Evolutionary conservation across 73 alveolate genomes (phyloP), one percentile per base, ranked within the genome.

Genomic region (Paramecium sexaurelia): DNA sequence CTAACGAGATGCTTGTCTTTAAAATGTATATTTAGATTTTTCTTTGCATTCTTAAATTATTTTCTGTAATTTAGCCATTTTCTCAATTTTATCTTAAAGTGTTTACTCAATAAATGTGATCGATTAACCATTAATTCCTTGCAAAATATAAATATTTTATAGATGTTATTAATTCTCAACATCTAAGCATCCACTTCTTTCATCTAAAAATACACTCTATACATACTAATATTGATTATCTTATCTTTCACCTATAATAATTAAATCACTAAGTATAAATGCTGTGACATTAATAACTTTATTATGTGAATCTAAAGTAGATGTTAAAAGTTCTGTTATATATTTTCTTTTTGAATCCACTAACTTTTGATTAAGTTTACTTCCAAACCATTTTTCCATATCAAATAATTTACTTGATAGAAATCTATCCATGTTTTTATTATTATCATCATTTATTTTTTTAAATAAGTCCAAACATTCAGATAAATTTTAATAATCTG

Each of bases 311-410:
- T 45, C 29, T 20, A 78, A 43, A 37, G 24, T 78, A 3, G 69
- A 1, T 9, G 40, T 43, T 41, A 43, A 22, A 9, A 29, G 32
- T 43, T 78, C 90, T 0, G 68, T 78, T 10, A 78, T 40, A 13
- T 41, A 78, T 33, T 40, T 40, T 40, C 90, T 78, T 41, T 78
- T 78, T 7, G 90, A 78, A 78, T 78, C 22, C 11, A 78, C 67
- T 24, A 78, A 78, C 20, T 78, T 78, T 32, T 24, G 22, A 10
- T 24, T 78, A 0, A 51, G 33, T 17, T 51, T 26, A 78, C 29
- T 43, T 40, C 75, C 75, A 78, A 78, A 78, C 40, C 40, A 43
- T 78, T 43, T 41, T 0, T 78, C 45, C 9, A 78, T 8, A 10
- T 78, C 90, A 78, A 41, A 41, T 17, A 78, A 13, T 41, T 43